phyloP scores from a whole-genome alignment of 2,329 filamentous ascomycete species.

The Fusarium chlamydosporum region DNA sequence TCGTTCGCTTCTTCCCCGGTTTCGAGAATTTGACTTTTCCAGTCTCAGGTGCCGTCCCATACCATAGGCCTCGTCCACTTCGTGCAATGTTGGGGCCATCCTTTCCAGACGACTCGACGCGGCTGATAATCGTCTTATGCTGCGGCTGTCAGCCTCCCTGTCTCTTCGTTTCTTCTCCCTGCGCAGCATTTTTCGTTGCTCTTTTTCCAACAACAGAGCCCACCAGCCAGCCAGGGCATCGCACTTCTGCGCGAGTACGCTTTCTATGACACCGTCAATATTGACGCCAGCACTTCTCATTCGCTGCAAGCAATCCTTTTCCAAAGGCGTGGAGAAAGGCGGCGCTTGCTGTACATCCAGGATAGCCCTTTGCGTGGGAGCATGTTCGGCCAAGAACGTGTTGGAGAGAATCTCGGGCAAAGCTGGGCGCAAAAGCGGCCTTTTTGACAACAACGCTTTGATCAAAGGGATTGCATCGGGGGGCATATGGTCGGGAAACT shows the following conservation, averaged over 20 bases:
- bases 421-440: slow-evolving; percentile 84
- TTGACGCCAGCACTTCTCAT: slow-evolving; percentile 96
- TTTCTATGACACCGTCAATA: slow-evolving; percentile 94
- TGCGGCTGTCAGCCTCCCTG: slow-evolving; percentile 84
- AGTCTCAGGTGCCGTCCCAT: slow-evolving; percentile 61
- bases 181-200: slow-evolving; percentile 85
- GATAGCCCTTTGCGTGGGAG: slow-evolving; percentile 89
- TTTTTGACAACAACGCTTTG: slow-evolving; percentile 86
- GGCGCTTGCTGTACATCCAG: slow-evolving; percentile 84
- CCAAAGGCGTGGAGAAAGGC: slow-evolving; percentile 86
- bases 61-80: slow-evolving; percentile 82
- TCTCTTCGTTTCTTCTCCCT: slow-evolving; percentile 88
- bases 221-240: slow-evolving; percentile 96
- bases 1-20: slow-evolving; percentile 82
- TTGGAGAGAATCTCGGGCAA: slow-evolving; percentile 89
- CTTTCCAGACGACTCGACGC: slow-evolving; percentile 89
- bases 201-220: slow-evolving; percentile 93
- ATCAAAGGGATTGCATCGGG: slow-evolving; percentile 83
- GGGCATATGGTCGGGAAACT: slow-evolving; percentile 84
- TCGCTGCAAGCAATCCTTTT: slow-evolving; percentile 90
- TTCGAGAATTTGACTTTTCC: slow-evolving; percentile 67
- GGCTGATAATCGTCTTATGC: slow-evolving; percentile 84
- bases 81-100: slow-evolving; percentile 80
- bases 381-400: slow-evolving; percentile 88
- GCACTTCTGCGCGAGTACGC: slow-evolving; percentile 89